Evolutionary conservation across 164 flowering plant genomes (phyloP).

Genomic region (Warburgia ugandensis): DNA sequence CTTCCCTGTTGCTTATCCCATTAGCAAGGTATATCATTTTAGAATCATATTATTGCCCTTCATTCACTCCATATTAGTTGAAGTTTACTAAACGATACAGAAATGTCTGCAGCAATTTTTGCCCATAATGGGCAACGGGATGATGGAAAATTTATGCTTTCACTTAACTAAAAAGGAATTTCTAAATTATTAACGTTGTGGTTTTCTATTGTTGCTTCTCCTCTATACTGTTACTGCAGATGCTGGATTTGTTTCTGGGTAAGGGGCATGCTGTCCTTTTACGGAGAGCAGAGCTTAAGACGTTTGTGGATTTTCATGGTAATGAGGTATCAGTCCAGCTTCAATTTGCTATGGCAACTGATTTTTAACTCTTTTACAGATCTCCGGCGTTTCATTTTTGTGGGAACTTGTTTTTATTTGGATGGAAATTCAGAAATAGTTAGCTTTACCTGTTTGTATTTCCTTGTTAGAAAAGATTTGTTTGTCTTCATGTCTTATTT

Average conservation of each 20-base stretch:
- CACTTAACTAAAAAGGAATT: neutral
- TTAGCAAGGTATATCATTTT: conserved; percentile 46
- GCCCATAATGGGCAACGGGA: no score
- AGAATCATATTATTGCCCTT: neutral
- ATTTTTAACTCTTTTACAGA: no score
- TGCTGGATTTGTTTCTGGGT: conserved; percentile 91
- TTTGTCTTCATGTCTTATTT: no score
- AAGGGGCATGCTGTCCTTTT: conserved; percentile 81
- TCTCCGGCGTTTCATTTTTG: neutral
- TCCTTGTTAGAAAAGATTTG: no score
- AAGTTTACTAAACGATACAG: neutral
- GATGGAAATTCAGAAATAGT: no score
- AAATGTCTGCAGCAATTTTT: no score
- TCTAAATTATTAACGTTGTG: neutral
- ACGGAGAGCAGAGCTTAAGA: conserved; percentile 89
- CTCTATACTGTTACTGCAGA: conserved; percentile 21
- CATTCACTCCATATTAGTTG: neutral
- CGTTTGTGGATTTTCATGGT: conserved; percentile 90
- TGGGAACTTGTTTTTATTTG: no score
- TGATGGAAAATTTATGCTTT: neutral
- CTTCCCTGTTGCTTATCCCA: conserved; percentile 59
- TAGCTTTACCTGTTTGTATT: no score
- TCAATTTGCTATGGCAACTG: neutral
- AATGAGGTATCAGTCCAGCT: conserved; percentile 51
- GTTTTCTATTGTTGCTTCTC: neutral